phyloP scores from a whole-genome alignment of 2,329 filamentous ascomycete genomes.

The Davidsoniella eucalypti region DNA sequence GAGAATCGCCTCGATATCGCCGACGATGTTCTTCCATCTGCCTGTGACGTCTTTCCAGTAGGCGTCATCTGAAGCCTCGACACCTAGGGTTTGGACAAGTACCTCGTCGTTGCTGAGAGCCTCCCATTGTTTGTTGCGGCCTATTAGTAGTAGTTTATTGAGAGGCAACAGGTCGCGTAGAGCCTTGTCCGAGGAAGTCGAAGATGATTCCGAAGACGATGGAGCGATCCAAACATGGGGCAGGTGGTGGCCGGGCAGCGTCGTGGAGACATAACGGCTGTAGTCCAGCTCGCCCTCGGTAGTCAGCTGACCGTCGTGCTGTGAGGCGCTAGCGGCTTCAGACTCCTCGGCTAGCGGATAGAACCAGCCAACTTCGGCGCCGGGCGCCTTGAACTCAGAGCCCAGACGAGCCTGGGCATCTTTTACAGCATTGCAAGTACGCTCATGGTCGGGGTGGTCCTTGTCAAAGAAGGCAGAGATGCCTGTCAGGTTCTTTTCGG shows the following conservation, averaged over 20 bases:
- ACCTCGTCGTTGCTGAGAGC: background rate
- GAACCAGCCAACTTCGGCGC: conserved; percentile 6
- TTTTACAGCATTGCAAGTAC: background rate
- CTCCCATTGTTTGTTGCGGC: conserved; percentile 1
- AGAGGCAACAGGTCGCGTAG: conserved; percentile 5
- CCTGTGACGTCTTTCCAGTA: conserved; percentile 1
- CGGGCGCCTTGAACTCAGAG: conserved; percentile 7
- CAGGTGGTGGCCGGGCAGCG: conserved; percentile 5
- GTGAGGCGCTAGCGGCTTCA: background rate
- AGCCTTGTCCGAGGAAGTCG: background rate
- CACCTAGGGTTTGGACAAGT: conserved; percentile 3
- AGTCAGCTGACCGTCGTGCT: conserved; percentile 2
- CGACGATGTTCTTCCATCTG: background rate
- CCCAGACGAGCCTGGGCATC: background rate
- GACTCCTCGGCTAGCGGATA: background rate
- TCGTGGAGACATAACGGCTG: background rate
- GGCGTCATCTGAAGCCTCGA: background rate
- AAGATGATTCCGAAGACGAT: background rate
- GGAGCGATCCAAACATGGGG: conserved; percentile 3
- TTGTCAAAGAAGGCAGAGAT: conserved; percentile 3
- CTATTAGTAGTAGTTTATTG: conserved; percentile 1
- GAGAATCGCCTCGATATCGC: background rate
- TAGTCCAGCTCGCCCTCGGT: background rate
- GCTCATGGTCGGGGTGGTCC: background rate
- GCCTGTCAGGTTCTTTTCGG: background rate